Evolutionary conservation across 495 filamentous ascomycete genomes (phyloP).

Genomic region (Aspergillus avenaceus): DNA sequence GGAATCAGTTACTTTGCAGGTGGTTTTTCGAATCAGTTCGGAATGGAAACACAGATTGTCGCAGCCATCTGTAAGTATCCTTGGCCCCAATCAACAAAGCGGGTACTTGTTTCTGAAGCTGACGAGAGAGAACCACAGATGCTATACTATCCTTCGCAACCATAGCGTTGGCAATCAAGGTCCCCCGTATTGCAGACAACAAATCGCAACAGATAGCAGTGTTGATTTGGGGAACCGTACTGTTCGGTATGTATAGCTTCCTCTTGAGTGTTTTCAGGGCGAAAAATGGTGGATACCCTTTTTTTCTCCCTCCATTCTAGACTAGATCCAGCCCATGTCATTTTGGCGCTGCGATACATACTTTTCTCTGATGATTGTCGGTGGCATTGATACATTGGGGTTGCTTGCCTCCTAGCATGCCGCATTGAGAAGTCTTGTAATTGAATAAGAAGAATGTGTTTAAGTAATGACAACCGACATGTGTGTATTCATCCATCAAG

Average conservation of each 20-base stretch:
- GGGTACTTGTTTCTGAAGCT: background rate
- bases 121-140: conserved; percentile 50
- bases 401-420: no score
- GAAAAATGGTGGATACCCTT: conserved; percentile 95
- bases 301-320: conserved; percentile 87
- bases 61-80: conserved; percentile 84
- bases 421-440: no score
- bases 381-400: no score
- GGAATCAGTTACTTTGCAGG: conserved; percentile 88
- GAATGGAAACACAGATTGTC: conserved; percentile 93
- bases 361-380: no score
- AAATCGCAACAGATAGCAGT: conserved; percentile 77
- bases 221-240: conserved; percentile 72
- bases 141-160: conserved; percentile 88
- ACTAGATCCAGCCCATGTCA: no score
- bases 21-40: conserved; percentile 93
- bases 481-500: no score
- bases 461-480: no score
- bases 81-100: background rate
- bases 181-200: conserved; percentile 77
- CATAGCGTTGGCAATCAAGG: conserved; percentile 85
- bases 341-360: no score
- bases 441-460: no score
- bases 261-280: conserved; percentile 87
- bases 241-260: conserved; percentile 87